Evolutionary conservation across 345 rosid genomes (phyloP).

Genomic region (Euclidium syriacum): DNA sequence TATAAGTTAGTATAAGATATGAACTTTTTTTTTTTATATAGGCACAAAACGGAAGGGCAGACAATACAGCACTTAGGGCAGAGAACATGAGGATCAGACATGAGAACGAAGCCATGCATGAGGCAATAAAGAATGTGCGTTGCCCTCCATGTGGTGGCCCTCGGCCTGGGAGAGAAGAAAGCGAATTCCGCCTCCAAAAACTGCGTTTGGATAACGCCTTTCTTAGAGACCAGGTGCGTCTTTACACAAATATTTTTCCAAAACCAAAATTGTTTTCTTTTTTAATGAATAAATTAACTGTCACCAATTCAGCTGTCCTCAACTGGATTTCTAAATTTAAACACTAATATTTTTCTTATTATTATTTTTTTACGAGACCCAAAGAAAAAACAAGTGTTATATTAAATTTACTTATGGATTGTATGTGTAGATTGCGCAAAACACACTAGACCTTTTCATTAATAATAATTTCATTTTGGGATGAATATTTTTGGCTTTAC

Average conservation of each 20-base stretch:
- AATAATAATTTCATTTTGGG: too few relatives aligned
- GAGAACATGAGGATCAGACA: conserved; percentile 50
- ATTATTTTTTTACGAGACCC: too few relatives aligned
- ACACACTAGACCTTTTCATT: background rate
- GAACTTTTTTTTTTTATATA: background rate
- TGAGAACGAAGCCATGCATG: conserved; percentile 50
- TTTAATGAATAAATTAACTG: background rate
- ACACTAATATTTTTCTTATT: background rate
- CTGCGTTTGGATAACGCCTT: conserved; percentile 44
- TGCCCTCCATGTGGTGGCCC: conserved; percentile 79
- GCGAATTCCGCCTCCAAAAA: conserved; percentile 28
- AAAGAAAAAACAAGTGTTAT: background rate
- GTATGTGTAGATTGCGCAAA: background rate
- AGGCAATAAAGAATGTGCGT: conserved; percentile 49
- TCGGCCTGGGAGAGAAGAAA: conserved; percentile 41
- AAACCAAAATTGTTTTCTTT: too few relatives aligned
- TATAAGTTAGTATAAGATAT: background rate
- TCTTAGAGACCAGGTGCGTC: conserved; percentile 48
- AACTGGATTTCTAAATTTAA: background rate
- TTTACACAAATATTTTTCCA: background rate
- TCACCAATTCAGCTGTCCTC: background rate
- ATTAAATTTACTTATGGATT: background rate
- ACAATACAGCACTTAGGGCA: conserved; percentile 42
- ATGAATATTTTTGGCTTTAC: too few relatives aligned
- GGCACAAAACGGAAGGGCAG: conserved; percentile 49